A percentile compares a stretch with the other conserved stretches of the same genome.
Conservation (phyloP, 805 yeast genomes). For the Candida awuae region DNA sequence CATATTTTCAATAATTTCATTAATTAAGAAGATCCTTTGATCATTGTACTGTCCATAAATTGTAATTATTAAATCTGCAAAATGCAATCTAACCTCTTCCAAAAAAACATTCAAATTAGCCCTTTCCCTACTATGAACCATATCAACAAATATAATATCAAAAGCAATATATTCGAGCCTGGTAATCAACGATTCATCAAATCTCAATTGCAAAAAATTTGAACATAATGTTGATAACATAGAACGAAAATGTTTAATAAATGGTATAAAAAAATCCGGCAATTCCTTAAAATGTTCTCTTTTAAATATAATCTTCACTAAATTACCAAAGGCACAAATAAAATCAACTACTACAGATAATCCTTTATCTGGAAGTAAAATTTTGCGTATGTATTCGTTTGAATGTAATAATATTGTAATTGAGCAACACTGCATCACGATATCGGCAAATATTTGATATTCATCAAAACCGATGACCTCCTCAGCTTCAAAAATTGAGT, state of each 20-base stretch:
- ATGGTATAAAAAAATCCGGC: conserved; percentile 6
- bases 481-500: background rate
- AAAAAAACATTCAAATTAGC: conserved; percentile 2
- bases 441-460: conserved; percentile 3
- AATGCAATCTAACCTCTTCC: conserved; percentile 23
- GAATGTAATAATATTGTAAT: conserved; percentile 2
- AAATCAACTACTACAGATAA: conserved; percentile 2
- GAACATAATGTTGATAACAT: background rate
- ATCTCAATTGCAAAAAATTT: background rate
- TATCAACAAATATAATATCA: conserved; percentile 34
- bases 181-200: conserved; percentile 32
- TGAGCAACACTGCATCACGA: background rate
- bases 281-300: conserved; percentile 2
- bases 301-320: background rate
- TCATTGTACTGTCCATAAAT: conserved; percentile 36
- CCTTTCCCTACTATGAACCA: conserved; percentile 5
- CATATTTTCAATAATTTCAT: conserved; percentile 48
- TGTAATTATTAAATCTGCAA: conserved; percentile 27
- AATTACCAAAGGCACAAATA: background rate
- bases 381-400: background rate
- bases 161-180: conserved; percentile 48
- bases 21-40: conserved; percentile 54
- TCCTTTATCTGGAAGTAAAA: background rate
- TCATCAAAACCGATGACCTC: background rate
- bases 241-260: background rate